Evolutionary conservation across 768 basidiomycete species (phyloP).

Genomic region (Tephrocybe sp.): DNA sequence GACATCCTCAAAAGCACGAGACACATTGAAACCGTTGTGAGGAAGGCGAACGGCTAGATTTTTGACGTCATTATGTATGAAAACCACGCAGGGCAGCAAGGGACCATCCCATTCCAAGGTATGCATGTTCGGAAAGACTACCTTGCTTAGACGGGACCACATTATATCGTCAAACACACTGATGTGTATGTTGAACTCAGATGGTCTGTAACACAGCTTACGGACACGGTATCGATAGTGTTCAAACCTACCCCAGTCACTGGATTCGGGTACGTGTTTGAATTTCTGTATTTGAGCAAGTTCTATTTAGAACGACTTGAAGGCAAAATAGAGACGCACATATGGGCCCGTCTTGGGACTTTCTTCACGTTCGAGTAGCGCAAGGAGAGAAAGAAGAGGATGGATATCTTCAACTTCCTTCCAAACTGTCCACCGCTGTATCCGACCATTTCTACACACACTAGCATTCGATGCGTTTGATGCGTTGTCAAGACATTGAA

Average conservation of each 20-base stretch:
- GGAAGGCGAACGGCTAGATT: constrained; percentile 27
- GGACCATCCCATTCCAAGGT: constrained; percentile 45
- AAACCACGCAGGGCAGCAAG: constrained; percentile 37
- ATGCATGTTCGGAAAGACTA: constrained; percentile 54
- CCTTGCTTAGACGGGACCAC: constrained; percentile 47
- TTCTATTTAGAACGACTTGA: neutral
- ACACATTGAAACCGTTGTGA: constrained; percentile 4
- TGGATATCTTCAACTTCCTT: constrained; percentile 43
- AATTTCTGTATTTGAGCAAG: constrained; percentile 32
- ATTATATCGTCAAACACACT: constrained; percentile 53
- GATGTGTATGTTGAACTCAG: constrained; percentile 11
- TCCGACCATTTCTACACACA: constrained; percentile 57
- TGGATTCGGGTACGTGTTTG: constrained; percentile 34
- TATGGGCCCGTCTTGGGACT: too few relatives aligned
- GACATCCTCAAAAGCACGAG: constrained; percentile 33
- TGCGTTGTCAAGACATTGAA: constrained; percentile 39
- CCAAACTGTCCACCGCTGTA: constrained; percentile 58
- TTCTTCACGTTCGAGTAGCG: constrained; percentile 43
- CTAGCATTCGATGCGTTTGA: constrained; percentile 43
- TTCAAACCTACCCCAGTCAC: constrained; percentile 55
- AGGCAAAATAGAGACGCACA: constrained; percentile 10
- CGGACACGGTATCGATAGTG: constrained; percentile 51
- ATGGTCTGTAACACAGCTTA: constrained; percentile 24
- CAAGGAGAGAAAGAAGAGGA: constrained; percentile 46
- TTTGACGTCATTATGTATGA: constrained; percentile 56